phyloP scores from a whole-genome alignment of 495 filamentous ascomycete genomes.

The Aspergillus asperescens region DNA sequence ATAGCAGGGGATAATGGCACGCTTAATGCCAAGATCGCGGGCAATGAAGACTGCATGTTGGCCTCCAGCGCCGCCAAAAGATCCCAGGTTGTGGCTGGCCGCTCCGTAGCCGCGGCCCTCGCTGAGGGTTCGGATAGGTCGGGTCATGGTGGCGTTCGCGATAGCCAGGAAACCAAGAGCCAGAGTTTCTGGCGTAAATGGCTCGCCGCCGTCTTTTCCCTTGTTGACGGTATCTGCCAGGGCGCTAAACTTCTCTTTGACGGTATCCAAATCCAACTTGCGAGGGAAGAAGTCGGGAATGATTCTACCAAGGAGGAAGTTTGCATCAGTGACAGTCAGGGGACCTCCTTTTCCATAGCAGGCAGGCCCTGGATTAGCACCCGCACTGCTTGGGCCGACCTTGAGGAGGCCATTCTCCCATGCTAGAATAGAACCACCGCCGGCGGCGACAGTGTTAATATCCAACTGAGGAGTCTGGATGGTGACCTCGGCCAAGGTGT shows the following conservation, averaged over 20 bases:
- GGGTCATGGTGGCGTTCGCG: slow-evolving; percentile 92
- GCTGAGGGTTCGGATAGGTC: slow-evolving; percentile 86
- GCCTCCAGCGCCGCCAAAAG: slow-evolving; percentile 91
- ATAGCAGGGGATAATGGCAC: slow-evolving; percentile 86
- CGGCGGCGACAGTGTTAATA: slow-evolving; percentile 91
- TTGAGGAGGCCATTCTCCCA: slow-evolving; percentile 84
- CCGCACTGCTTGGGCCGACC: slow-evolving; percentile 82
- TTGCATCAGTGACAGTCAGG: slow-evolving; percentile 85
- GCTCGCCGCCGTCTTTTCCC: slow-evolving; percentile 31
- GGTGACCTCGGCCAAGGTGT: slow-evolving; percentile 84
- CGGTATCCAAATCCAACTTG: slow-evolving; percentile 67
- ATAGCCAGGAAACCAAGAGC: slow-evolving; percentile 77
- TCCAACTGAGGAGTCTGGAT: slow-evolving; percentile 89
- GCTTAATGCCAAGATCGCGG: slow-evolving; percentile 75
- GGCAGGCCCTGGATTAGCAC: slow-evolving; percentile 80
- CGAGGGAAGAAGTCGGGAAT: slow-evolving; percentile 81
- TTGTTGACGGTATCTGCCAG: slow-evolving; percentile 69
- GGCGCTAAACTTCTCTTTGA: slow-evolving; percentile 63
- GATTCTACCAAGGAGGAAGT: slow-evolving; percentile 75
- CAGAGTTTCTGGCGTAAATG: slow-evolving; percentile 69
- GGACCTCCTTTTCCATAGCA: slow-evolving; percentile 90
- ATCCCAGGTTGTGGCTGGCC: slow-evolving; percentile 80
- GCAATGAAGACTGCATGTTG: slow-evolving; percentile 97
- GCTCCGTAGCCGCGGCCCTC: slow-evolving; percentile 93
- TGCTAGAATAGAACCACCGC: slow-evolving; percentile 78